Evolutionary conservation across 2,329 filamentous ascomycete species (phyloP), one percentile per base, ranked within the genome.

Genomic region (Cordyceps sp.): DNA sequence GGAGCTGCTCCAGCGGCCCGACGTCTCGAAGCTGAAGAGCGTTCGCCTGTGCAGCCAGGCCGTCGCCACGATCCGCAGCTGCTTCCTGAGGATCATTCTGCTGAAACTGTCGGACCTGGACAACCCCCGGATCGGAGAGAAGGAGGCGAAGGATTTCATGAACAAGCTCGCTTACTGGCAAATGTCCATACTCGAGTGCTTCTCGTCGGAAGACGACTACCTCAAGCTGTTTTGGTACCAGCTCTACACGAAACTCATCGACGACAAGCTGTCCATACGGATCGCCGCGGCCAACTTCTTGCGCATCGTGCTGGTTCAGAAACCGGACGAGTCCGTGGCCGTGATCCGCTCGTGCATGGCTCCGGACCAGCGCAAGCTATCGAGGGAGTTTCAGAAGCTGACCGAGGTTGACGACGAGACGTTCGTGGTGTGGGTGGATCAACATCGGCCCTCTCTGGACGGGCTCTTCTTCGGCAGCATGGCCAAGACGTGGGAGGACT

Each of bases 81-180:
- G 78, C 1, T 79, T 98, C 29, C 66, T 93, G 16, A 75, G 79
- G 37, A 69, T 92, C 5, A 73, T 85, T 5, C 61, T 96, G 14
- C 66, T 94, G 21, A 72, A 78, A 37, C 64, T 98, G 5, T 93
- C 86, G 1, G 84, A 93, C 43, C 66, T 86, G 32, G 81, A 93
- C 31, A 76, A 78, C 22, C 55, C 66, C 1, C 41, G 73, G 33
- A 63, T 61, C 2, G 58, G 66, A 3, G 69, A 78, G 35, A 50
- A 57, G 6, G 75, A 83, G 30, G 73, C 75, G 1, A 66, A 78
- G 18, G 60, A 67, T 1, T 84, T 92, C 36, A 70, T 98, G 53
- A 69, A 82, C 37, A 88, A 85, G 48, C 72, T 98, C 44, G 73
- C 83, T 0, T 96, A 94, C 52, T 98, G 90, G 90, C 90, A 96